These are phyloP conservation scores for Patellaria atrata DNA, from an alignment of 495 filamentous ascomycete species.

Conservation along the genomic window DNA sequence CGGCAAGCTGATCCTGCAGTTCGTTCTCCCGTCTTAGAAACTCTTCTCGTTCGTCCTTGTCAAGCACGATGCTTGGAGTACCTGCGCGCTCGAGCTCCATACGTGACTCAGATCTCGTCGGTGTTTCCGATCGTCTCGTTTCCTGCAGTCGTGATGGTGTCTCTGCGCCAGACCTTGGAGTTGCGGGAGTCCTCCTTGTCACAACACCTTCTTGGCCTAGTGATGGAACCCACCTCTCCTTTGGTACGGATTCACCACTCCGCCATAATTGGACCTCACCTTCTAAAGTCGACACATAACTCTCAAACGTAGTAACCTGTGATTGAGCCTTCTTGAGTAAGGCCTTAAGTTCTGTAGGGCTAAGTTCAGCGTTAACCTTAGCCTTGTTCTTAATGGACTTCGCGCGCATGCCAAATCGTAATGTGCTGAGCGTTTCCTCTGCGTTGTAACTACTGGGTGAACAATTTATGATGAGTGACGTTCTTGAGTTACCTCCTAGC, in stretches of 20 bases:
- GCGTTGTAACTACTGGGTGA: constrained; percentile 98
- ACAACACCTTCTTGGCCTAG: constrained; percentile 42
- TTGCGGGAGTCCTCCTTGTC: constrained; percentile 43
- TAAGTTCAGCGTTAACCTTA: constrained; percentile 97
- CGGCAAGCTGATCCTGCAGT: constrained; percentile 86
- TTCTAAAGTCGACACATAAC: constrained; percentile 72
- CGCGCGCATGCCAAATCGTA: constrained; percentile 90
- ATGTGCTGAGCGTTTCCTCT: constrained; percentile 81
- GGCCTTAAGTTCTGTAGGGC: constrained; percentile 83
- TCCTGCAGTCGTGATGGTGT: constrained; percentile 68
- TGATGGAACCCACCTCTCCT: constrained; percentile 61
- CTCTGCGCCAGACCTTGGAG: constrained; percentile 48
- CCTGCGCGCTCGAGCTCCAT: constrained; percentile 72
- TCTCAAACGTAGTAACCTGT: constrained; percentile 77
- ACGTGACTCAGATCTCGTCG: constrained; percentile 60
- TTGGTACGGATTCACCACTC: constrained; percentile 73
- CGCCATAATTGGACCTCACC: constrained; percentile 78
- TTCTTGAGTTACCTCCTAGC: constrained; percentile 90
- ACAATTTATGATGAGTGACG: constrained; percentile 95
- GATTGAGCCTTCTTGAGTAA: constrained; percentile 81
- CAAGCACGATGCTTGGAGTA: constrained; percentile 73
- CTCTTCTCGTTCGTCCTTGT: constrained; percentile 94
- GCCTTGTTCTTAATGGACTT: constrained; percentile 99
- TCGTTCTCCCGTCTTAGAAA: constrained; percentile 93
- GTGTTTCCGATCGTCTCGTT: constrained; percentile 40